A percentile compares a stretch with the other conserved stretches of the same genome.
These are phyloP conservation scores for Aureobasidium sp. DNA, from an alignment of 2,329 filamentous ascomycete genomes.

Conservation along the genomic window DNA sequence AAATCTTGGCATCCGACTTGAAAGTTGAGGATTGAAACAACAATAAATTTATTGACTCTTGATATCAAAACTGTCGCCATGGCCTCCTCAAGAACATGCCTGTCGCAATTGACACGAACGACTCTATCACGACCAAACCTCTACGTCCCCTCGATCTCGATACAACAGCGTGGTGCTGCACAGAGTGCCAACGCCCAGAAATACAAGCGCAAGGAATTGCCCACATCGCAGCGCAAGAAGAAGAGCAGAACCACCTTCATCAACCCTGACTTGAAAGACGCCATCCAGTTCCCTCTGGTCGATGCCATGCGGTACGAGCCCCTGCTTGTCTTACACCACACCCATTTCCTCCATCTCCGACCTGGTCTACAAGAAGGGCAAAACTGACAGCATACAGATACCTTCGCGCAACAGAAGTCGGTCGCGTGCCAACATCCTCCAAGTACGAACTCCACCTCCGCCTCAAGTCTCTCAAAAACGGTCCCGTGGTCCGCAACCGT, in stretches of 20 bases:
- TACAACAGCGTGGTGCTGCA: conserved; percentile 31
- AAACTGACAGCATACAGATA: conserved; percentile 51
- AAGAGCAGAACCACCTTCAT: conserved; percentile 61
- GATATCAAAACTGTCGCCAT: conserved; percentile 1
- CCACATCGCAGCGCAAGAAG: conserved; percentile 51
- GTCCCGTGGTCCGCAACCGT: conserved; percentile 77
- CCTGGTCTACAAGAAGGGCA: not conserved
- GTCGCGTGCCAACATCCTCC: conserved; percentile 58
- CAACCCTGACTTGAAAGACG: conserved; percentile 52
- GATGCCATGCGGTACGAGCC: conserved; percentile 80
- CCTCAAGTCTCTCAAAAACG: conserved; percentile 75
- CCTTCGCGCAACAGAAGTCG: conserved; percentile 86
- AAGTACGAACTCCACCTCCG: conserved; percentile 90
- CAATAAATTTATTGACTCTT: too few relatives aligned
- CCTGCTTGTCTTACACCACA: not conserved
- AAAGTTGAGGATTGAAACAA: too few relatives aligned
- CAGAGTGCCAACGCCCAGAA: conserved; percentile 31
- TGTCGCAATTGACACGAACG: conserved; percentile 8
- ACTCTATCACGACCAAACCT: not conserved
- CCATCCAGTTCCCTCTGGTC: conserved; percentile 69
- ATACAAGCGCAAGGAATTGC: conserved; percentile 34
- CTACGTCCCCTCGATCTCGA: conserved; percentile 11
- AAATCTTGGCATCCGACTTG: conserved; percentile 11
- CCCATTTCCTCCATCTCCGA: not conserved
- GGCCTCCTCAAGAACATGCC: conserved; percentile 3